phyloP scores from a whole-genome alignment of 345 rosid species.

The Arabidopsis thaliana region DNA sequence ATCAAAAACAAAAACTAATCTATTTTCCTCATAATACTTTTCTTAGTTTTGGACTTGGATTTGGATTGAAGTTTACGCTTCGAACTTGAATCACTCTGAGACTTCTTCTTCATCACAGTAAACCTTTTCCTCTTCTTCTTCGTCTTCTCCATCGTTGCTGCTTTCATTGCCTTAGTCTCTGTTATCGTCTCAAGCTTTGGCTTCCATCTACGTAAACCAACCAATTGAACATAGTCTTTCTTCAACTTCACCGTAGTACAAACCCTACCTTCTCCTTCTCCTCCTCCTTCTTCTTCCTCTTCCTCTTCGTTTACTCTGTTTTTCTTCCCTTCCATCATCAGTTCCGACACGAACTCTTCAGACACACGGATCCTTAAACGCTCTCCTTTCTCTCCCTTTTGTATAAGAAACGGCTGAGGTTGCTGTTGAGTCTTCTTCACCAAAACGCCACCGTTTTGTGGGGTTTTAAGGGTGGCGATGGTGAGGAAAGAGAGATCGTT shows the following conservation, averaged over 20 bases:
- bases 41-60: slow-evolving; percentile 52
- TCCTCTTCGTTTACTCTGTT: neutral
- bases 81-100: slow-evolving; percentile 39
- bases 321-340: slow-evolving; percentile 56
- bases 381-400: slow-evolving; percentile 67
- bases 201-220: slow-evolving; percentile 66
- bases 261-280: slow-evolving; percentile 41
- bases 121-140: slow-evolving; percentile 40
- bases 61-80: slow-evolving; percentile 41
- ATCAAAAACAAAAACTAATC: neutral
- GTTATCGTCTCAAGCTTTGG: slow-evolving; percentile 83
- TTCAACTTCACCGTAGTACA: slow-evolving; percentile 75
- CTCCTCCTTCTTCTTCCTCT: slow-evolving; percentile 18
- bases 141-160: slow-evolving; percentile 40
- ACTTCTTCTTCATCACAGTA: slow-evolving; percentile 57
- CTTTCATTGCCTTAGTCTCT: slow-evolving; percentile 54
- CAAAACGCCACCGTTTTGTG: slow-evolving; percentile 31
- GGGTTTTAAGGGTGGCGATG: slow-evolving; percentile 57
- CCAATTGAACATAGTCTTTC: slow-evolving; percentile 67
- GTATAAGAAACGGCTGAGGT: slow-evolving; percentile 61
- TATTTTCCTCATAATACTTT: neutral
- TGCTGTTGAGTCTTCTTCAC: slow-evolving; percentile 43
- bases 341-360: slow-evolving; percentile 72
- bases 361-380: slow-evolving; percentile 68
- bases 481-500: slow-evolving; percentile 68